Base-by-base conservation (phyloP, 2,329 filamentous ascomycete species). In the Monilinia polystroma region DNA sequence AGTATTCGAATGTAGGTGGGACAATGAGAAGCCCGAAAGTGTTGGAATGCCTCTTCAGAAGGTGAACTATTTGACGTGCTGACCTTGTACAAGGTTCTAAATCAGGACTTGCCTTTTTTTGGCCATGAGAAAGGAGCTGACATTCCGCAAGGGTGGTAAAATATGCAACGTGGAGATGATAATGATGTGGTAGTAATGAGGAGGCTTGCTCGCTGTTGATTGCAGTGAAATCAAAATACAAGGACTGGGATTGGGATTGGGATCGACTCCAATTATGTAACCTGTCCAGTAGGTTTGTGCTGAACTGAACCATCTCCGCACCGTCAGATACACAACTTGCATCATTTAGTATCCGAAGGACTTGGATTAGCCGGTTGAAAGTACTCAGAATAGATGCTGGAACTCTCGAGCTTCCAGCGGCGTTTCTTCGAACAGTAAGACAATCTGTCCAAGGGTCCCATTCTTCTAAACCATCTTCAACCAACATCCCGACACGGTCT, bases 401-500 rank as follows among this genome's bases (percentile, higher is more conserved):
- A 41, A 72, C 70, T 64, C 73, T 77, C 47, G 72, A 69, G 23
- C 66, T 70, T 11, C 66, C 68, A 12, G 55, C 56, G 38, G 47
- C 65, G 23, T 55, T 68, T 68, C 79, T 69, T 29, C 76, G 73
- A 52, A 79, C 77, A 69, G 78, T 76, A 66, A 80, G 72, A 68
- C 81, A 80, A 35, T 87, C 84, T 23, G 81, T 81, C 90, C 90
- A 92, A 1, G 87, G 86, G 70, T 90, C 86, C 89, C 89, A 92
- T 77, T 92, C 89, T 73, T 92, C 90, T 26, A 89, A 78, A 1
- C 87, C 87, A 71, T 90, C 87, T 75, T 90, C 87, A 35, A 85
- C 81, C 2, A 90, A 78, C 3, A 78, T 76, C 12, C 82, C 82
- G 62, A 76, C 74, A 49, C 77, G 75, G n/a, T 79, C 76, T 35